A percentile compares a stretch with the other conserved stretches of the same genome.
Evolutionary conservation across 2,329 filamentous ascomycete genomes (phyloP).

Genomic region (Colletotrichum sp.): DNA sequence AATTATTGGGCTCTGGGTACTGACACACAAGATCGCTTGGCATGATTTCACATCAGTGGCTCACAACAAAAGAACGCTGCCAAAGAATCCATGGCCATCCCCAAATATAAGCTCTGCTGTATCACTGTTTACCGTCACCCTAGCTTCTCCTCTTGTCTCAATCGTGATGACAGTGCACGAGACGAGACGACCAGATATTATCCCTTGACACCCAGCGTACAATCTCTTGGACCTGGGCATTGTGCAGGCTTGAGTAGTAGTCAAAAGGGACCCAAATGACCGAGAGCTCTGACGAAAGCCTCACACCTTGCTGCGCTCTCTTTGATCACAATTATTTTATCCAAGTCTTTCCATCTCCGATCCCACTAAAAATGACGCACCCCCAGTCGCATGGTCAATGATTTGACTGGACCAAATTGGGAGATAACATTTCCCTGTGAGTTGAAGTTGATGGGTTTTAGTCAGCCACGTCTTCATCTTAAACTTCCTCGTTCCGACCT

Average conservation of each 20-base stretch:
- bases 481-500: not conserved
- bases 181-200: no score
- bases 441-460: fast-evolving
- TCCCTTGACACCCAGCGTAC: fast-evolving
- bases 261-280: not conserved
- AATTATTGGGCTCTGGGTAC: not conserved
- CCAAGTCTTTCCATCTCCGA: not conserved
- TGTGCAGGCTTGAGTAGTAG: not conserved
- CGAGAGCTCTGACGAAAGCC: not conserved
- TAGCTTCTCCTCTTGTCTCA: not conserved
- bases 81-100: not conserved
- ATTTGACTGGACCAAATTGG: not conserved
- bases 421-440: not conserved
- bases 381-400: not conserved
- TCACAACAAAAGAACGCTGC: not conserved
- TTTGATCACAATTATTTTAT: not conserved
- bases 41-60: not conserved
- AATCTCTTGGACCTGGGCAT: not conserved
- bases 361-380: not conserved
- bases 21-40: not conserved
- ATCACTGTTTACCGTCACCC: not conserved
- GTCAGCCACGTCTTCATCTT: not conserved
- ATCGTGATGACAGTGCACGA: not conserved
- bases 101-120: not conserved
- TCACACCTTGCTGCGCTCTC: not conserved